Base-by-base conservation (phyloP, 345 rosid species). In the Eucalyptus guilfoylei region DNA sequence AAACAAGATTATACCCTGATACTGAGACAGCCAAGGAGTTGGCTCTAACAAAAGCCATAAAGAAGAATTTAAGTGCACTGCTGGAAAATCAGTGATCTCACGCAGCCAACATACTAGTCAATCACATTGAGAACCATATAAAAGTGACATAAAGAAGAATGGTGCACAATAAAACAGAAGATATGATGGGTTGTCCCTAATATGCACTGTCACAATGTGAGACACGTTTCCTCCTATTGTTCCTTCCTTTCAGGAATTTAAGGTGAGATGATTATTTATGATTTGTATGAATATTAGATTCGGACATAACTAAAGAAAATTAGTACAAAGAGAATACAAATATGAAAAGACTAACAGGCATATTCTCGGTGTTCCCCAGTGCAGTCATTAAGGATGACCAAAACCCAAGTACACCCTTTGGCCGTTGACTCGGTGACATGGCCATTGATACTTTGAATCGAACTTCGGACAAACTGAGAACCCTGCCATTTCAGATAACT, bases 311-410 rank as follows among this genome's bases (percentile, higher is more conserved):
- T 37, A 58, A 85, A 67, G 54, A 47, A 64, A 47, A 76, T 23
- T 24, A 89, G 60, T 40, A 49, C 49, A 49, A 72, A 55, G 48
- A 64, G 80, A 89, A 72, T 10, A 54, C 37, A 88, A 37, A 58
- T 60, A 89, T 67, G 52, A 54, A 26, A 86, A 47, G 49, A 95
- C 98, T 94, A 91, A 98, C 99, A 32, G 97, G 95, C 99, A 98
- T 97, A 90, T 95, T 98, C 94, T 98, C 99, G 23, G 99, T 97
- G 94, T 97, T 98, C 69, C 99, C 99, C 89, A 98, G 93, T 87
- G 99, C 98, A 93, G 99, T 98, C 99, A 98, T 98, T 92, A 96
- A 91, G 89, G 99, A 97, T 90, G 96, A 95, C 99, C 99, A 97
- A 91, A 98, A 98, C 86, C 99, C 99, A 92, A 97, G 99, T 47